Percentiles rank a stretch among this genome's conserved stretches.
phyloP scores from a whole-genome alignment of 202 grass and related monocot species.

The Alloteropsis angusta region DNA sequence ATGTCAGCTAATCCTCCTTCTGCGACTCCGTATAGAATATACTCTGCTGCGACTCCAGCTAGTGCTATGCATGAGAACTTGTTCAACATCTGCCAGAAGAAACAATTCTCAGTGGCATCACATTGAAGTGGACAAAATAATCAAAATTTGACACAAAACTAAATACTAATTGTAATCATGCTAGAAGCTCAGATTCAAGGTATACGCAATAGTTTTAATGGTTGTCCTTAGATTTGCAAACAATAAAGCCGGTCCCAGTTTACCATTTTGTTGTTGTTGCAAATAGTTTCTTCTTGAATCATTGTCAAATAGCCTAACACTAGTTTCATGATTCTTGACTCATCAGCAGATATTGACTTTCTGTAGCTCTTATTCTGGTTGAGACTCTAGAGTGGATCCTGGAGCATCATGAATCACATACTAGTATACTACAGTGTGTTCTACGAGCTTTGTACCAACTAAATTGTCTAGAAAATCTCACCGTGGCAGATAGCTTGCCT shows the following conservation, averaged over 20 bases:
- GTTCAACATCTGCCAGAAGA: constrained; percentile 54
- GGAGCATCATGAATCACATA: background rate
- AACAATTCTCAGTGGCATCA: background rate
- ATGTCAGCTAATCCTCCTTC: constrained; percentile 78
- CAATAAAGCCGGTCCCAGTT: background rate
- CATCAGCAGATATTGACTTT: constrained; percentile 1
- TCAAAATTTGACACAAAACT: background rate
- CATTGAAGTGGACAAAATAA: background rate
- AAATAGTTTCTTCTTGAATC: background rate
- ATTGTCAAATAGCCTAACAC: background rate
- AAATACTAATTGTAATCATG: background rate
- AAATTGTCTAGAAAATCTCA: constrained; percentile 19
- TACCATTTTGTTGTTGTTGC: background rate
- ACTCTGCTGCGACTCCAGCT: constrained; percentile 66
- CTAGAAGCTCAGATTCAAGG: background rate
- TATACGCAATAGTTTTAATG: background rate
- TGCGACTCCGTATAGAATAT: constrained; percentile 62
- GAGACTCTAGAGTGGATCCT: background rate
- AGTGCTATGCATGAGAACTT: constrained; percentile 79
- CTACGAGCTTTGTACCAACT: background rate
- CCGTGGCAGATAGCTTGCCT: constrained; percentile 68
- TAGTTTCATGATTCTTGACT: background rate
- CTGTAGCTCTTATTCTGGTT: background rate
- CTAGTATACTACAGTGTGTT: constrained; percentile 1
- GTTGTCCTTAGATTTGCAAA: background rate